These are phyloP conservation scores for Strobilomyces echinocephalus DNA, from an alignment of 768 basidiomycete species.

Conservation along the genomic window DNA sequence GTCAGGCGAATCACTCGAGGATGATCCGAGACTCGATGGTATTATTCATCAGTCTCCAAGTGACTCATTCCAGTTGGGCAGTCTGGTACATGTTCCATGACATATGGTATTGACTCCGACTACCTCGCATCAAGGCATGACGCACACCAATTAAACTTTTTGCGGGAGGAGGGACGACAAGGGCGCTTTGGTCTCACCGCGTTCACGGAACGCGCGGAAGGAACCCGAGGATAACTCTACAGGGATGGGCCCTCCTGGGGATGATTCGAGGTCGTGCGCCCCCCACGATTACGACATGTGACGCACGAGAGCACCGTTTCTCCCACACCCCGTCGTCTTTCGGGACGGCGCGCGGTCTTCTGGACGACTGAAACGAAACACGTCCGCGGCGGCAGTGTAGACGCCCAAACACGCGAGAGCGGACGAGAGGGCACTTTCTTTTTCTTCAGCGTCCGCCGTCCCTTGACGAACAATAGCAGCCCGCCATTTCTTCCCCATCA, in stretches of 20 bases:
- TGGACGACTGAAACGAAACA: background rate
- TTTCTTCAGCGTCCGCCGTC: conserved; percentile 13
- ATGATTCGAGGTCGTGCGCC: background rate
- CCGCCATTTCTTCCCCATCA: background rate
- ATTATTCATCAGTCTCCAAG: background rate
- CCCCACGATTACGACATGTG: conserved; percentile 1
- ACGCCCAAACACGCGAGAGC: background rate
- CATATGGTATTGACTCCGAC: background rate
- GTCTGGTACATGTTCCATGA: background rate
- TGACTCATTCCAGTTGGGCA: background rate
- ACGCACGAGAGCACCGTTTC: background rate
- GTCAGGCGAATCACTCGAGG: background rate
- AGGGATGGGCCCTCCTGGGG: background rate
- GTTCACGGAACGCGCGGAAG: background rate
- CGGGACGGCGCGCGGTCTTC: background rate
- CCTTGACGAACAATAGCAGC: background rate
- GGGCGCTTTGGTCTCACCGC: background rate
- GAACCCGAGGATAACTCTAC: background rate
- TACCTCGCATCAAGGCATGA: conserved; percentile 11
- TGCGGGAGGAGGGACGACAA: background rate
- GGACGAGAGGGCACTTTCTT: background rate
- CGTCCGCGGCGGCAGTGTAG: conserved; percentile 14
- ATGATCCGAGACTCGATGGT: conserved; percentile 10
- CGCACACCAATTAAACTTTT: conserved; percentile 21
- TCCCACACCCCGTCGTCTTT: conserved; percentile 1